A percentile compares a stretch with the other conserved stretches of the same genome.
Evolutionary conservation across 495 filamentous ascomycete genomes (phyloP).

Genomic region (Xylaria curta): DNA sequence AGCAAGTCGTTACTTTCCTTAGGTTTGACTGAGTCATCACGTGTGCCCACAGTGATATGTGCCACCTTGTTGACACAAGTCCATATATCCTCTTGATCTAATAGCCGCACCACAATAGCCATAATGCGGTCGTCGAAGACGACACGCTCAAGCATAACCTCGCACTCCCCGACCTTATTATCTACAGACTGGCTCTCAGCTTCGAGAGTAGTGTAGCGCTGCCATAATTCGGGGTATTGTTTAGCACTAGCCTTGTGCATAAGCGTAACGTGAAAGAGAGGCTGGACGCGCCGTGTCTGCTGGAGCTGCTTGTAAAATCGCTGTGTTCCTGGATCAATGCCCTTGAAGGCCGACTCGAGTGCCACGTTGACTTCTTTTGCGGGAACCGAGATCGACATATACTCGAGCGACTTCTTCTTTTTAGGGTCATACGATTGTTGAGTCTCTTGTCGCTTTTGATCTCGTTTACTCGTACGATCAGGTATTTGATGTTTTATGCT

Average conservation of each 20-base stretch:
- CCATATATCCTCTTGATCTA: slow-evolving; percentile 59
- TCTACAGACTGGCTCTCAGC: slow-evolving; percentile 45
- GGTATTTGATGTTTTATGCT: slow-evolving; percentile 74
- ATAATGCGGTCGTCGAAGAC: slow-evolving; percentile 86
- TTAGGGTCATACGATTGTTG: slow-evolving; percentile 36
- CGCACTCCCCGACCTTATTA: slow-evolving; percentile 52
- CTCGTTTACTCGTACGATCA: slow-evolving; percentile 49
- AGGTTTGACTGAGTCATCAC: slow-evolving; percentile 74
- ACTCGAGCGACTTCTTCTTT: slow-evolving; percentile 72
- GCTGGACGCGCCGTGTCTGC: slow-evolving; percentile 74
- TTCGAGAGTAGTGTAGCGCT: slow-evolving; percentile 62
- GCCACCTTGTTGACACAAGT: slow-evolving; percentile 77
- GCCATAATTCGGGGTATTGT: slow-evolving; percentile 72
- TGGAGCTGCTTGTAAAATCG: slow-evolving; percentile 79
- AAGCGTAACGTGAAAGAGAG: slow-evolving; percentile 91
- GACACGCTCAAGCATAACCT: slow-evolving; percentile 62
- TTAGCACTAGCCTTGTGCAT: slow-evolving; percentile 74
- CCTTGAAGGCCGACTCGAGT: slow-evolving; percentile 72
- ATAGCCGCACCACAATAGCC: slow-evolving; percentile 81
- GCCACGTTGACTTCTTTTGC: slow-evolving; percentile 61
- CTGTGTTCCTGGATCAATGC: slow-evolving; percentile 52
- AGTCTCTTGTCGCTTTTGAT: slow-evolving; percentile 47
- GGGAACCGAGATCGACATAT: slow-evolving; percentile 75
- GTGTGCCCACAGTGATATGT: slow-evolving; percentile 90
- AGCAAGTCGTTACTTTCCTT: slow-evolving; percentile 92